These are phyloP conservation scores for Starmera amethionina DNA, from an alignment of 805 yeast species.

Conservation along the genomic window DNA sequence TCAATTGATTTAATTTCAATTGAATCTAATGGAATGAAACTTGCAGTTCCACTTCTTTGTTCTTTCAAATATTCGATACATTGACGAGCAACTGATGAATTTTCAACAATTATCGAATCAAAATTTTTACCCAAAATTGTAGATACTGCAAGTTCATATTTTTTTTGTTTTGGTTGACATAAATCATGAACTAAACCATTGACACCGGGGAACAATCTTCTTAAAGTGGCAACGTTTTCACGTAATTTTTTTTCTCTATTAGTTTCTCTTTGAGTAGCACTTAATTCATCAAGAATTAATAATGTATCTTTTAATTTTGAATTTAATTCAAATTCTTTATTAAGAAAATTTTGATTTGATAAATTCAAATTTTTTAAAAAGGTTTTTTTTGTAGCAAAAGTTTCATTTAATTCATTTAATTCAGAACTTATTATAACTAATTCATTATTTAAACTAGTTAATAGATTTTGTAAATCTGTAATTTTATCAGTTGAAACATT, in stretches of 20 bases:
- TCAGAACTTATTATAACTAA: constrained; percentile 12
- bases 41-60: constrained; percentile 75
- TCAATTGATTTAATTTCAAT: constrained; percentile 49
- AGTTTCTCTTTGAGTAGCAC: constrained; percentile 69
- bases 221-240: constrained; percentile 62
- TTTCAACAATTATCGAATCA: constrained; percentile 81
- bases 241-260: constrained; percentile 57
- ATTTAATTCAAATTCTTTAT: constrained; percentile 52
- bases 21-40: constrained; percentile 83
- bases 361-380: constrained; percentile 31
- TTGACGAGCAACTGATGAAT: constrained; percentile 53
- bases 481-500: constrained; percentile 26
- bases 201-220: constrained; percentile 76
- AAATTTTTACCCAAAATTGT: constrained; percentile 70
- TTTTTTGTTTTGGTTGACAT: constrained; percentile 65
- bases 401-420: constrained; percentile 22
- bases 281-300: constrained; percentile 55
- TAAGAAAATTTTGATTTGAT: constrained; percentile 26
- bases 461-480: constrained; percentile 23
- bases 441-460: constrained; percentile 19
- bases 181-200: constrained; percentile 73
- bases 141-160: constrained; percentile 64
- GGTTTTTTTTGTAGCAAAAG: constrained; percentile 28
- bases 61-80: constrained; percentile 76
- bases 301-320: constrained; percentile 52